Percentiles rank a stretch among this genome's conserved stretches.
Evolutionary conservation across 2,329 filamentous ascomycete genomes (phyloP).

Genomic region (Diaporthe sp.): DNA sequence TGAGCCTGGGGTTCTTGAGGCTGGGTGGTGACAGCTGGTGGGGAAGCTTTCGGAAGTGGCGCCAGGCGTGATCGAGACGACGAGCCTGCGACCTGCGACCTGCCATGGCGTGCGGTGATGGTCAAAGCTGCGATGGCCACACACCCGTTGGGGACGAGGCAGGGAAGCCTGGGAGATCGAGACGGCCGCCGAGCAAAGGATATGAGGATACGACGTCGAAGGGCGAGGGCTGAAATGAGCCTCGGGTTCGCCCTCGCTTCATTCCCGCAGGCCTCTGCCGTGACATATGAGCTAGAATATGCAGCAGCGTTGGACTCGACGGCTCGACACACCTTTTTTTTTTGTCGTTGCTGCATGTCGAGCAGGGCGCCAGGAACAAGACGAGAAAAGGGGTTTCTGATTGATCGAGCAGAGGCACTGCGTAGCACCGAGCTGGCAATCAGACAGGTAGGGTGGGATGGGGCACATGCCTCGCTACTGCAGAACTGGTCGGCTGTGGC

Average conservation of each 20-base stretch:
- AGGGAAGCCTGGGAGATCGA: not conserved
- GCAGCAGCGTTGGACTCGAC: constrained; percentile 1
- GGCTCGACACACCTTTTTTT: not conserved
- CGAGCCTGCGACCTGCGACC: constrained; percentile 9
- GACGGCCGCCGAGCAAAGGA: not conserved
- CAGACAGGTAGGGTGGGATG: constrained; percentile 21
- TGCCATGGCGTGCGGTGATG: not conserved
- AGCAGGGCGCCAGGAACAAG: constrained; percentile 13
- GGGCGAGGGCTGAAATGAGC: constrained; percentile 16
- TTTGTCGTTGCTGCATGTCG: constrained; percentile 11
- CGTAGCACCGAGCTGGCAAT: constrained; percentile 18
- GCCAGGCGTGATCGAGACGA: constrained; percentile 6
- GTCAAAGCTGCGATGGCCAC: not conserved
- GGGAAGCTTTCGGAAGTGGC: constrained; percentile 15
- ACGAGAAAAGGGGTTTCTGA: constrained; percentile 19
- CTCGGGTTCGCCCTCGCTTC: not conserved
- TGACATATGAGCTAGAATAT: constrained; percentile 22
- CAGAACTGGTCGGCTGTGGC: not conserved
- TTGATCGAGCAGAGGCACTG: constrained; percentile 17
- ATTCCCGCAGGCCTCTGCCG: constrained; percentile 3
- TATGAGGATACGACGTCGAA: constrained; percentile 13
- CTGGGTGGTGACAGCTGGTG: constrained; percentile 15
- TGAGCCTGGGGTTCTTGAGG: constrained; percentile 8
- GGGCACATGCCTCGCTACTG: constrained; percentile 8
- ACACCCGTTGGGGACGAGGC: not conserved